Conservation (phyloP, 225 moss, liverwort and hornwort species). For the Neckera pumila region DNA sequence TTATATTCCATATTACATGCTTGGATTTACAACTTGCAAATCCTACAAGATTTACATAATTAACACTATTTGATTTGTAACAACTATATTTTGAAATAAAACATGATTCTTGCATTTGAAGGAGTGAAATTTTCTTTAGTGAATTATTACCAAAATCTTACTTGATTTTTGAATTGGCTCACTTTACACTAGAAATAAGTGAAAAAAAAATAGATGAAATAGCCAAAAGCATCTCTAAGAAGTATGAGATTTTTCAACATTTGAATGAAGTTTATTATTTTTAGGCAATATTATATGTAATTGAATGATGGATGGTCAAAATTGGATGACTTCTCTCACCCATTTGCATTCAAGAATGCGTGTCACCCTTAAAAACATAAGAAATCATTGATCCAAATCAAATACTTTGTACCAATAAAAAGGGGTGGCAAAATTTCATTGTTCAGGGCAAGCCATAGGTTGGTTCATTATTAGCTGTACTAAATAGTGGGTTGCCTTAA, state of each 20-base stretch:
- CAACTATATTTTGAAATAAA: not conserved
- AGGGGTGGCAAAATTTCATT: too few relatives aligned
- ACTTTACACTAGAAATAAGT: too few relatives aligned
- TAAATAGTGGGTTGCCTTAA: too few relatives aligned
- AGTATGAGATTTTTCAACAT: not conserved
- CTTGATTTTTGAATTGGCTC: accelerated
- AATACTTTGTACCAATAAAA: too few relatives aligned
- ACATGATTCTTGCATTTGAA: accelerated
- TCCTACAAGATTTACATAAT: accelerated
- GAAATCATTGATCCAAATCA: accelerated
- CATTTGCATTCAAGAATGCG: accelerated
- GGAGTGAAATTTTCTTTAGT: accelerated
- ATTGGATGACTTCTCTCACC: not conserved
- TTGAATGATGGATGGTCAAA: not conserved
- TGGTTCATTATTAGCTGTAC: not conserved
- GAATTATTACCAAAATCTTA: not conserved
- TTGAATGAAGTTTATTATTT: not conserved
- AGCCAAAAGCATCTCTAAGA: accelerated
- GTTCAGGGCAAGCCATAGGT: too few relatives aligned
- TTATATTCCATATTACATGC: not conserved
- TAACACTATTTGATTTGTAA: not conserved
- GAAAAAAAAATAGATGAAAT: too few relatives aligned
- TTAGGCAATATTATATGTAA: accelerated
- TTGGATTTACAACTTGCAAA: accelerated
- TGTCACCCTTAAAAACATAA: accelerated